These are phyloP conservation scores for Septoria petroselini DNA, from an alignment of 2,329 filamentous ascomycete species.

Conservation along the genomic window DNA sequence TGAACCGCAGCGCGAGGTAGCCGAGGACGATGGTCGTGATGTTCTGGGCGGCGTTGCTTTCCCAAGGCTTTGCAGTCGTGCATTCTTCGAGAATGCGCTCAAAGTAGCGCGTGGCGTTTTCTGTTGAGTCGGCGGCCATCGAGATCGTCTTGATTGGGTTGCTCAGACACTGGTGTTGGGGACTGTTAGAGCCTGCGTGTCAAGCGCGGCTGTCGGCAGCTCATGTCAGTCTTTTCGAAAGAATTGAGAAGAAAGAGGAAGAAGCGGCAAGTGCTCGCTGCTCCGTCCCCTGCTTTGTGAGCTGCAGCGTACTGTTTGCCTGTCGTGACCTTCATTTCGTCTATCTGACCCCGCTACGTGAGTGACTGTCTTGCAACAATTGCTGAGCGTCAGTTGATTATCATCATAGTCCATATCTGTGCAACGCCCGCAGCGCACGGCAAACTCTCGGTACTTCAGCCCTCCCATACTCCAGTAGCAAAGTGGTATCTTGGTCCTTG, in stretches of 20 bases:
- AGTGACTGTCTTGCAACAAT: slow-evolving; percentile 9
- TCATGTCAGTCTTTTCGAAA: no score
- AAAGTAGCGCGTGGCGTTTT: not conserved
- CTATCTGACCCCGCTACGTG: slow-evolving; percentile 12
- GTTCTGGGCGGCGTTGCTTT: not conserved
- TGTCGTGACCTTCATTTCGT: slow-evolving; percentile 10
- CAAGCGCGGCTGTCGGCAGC: not conserved
- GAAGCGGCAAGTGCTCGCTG: not conserved
- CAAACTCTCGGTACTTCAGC: not conserved
- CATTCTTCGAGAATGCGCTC: not conserved
- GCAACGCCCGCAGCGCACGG: slow-evolving; percentile 10
- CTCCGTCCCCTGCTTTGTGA: not conserved
- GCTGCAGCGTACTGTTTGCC: not conserved
- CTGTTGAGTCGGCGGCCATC: no score
- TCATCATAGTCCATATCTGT: slow-evolving; percentile 8
- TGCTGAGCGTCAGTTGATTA: slow-evolving; percentile 15
- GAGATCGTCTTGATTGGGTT: not conserved
- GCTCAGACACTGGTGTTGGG: not conserved
- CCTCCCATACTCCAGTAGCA: slow-evolving; percentile 12
- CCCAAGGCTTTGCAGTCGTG: not conserved
- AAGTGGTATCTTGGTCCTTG: slow-evolving; percentile 17
- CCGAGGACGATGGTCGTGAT: not conserved
- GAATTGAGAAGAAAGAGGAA: not conserved
- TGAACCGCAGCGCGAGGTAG: not conserved
- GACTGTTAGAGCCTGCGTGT: not conserved